Base-by-base conservation (phyloP, 768 basidiomycete species). In the Mycena galericulata region DNA sequence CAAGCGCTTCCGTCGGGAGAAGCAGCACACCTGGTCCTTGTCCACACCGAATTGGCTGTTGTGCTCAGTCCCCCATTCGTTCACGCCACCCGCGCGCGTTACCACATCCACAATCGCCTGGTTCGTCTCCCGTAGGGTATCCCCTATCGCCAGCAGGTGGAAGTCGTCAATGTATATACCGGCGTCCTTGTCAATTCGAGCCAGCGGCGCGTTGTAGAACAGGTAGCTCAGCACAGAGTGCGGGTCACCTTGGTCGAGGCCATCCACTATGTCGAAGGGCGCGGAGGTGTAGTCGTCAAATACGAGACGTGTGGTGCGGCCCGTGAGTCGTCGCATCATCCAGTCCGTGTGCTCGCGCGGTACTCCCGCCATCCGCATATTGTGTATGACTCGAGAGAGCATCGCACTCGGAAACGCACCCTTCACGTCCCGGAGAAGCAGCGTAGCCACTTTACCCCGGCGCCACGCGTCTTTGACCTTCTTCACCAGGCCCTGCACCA, bases 281-380 rank as follows among this genome's bases (percentile, higher is more conserved):
- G 26, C 36, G 2, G 55, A 56, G 24, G 27, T 17, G 24, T 41
- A 56, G 18, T 41, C 55, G 38, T 56, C 55, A 22, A 56, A 56
- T 4, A 40, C n/a, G n/a, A 56, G 40, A 3, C 38, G 36, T 9
- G 79, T 80, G 18, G 45, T 55, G 12, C 75, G 36, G 6, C 67
- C 72, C 8, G 38, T 43, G 24, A 79, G 71, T 17, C 69, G 55
- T 1, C 67, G 30, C 22, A 62, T 34, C 0, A 78, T 61, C 50
- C 68, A 78, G 0, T 60, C 49, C 0, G 73, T 67, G 22, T 71
- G 66, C 8, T 65, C 67, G 41, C 68, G 46, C 1, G 80, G 80
- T 0, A 79, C 55, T 0, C 76, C 51, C 75, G 69, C 7, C 73
- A 6, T 15, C 78, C 55, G 20, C 55, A 56, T 56, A 20, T 56